Evolutionary conservation across 768 basidiomycete genomes (phyloP).

Genomic region (Tricholoma saponaceum): DNA sequence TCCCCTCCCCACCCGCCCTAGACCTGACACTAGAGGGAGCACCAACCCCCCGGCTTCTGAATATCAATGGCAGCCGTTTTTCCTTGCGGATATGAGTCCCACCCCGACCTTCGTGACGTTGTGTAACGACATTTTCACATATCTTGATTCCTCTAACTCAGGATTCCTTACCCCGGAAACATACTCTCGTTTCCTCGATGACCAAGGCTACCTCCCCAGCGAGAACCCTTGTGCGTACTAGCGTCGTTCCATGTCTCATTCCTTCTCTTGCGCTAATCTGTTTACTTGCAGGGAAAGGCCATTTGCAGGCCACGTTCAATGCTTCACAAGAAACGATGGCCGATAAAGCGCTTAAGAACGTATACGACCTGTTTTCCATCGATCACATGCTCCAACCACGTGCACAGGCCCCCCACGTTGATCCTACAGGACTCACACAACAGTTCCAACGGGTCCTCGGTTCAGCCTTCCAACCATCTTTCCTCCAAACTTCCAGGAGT

Average conservation of each 20-base stretch:
- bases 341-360: slow-evolving; percentile 9
- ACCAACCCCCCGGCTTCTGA: not conserved
- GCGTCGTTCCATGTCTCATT: not conserved
- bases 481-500: not conserved
- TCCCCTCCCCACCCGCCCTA: not conserved
- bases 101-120: not conserved
- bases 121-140: not conserved
- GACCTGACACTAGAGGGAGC: not conserved
- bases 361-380: slow-evolving; percentile 10
- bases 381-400: slow-evolving; percentile 10
- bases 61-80: not conserved
- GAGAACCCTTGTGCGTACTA: not conserved
- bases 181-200: not conserved
- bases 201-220: not conserved
- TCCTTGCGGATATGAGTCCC: not conserved
- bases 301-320: slow-evolving; percentile 1
- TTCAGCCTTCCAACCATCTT: not conserved
- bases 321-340: slow-evolving; percentile 5
- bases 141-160: not conserved
- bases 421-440: slow-evolving; percentile 4
- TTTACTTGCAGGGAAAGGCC: slow-evolving; percentile 8
- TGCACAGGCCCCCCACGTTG: slow-evolving; percentile 4
- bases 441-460: slow-evolving; percentile 1
- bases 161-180: not conserved
- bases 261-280: not conserved